Conservation (phyloP, 495 filamentous ascomycete genomes). For the Bathelium albidoporum region DNA sequence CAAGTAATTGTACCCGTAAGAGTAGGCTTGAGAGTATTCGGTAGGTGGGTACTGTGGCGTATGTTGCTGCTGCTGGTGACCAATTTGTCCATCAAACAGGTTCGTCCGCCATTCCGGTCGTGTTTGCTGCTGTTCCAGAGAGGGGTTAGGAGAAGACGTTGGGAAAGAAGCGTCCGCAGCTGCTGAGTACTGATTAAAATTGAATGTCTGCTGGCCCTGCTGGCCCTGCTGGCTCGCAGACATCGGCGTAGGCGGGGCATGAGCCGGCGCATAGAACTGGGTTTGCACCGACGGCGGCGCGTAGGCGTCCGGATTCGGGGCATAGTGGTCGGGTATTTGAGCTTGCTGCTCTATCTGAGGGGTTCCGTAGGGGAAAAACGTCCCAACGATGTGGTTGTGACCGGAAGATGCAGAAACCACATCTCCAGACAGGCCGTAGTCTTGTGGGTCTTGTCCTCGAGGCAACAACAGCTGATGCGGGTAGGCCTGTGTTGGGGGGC, state of each 20-base stretch:
- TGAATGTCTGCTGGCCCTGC: neutral
- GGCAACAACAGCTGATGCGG: neutral
- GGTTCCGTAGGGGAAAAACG: neutral
- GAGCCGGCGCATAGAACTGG: neutral
- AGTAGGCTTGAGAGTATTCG: neutral
- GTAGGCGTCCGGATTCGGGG: neutral
- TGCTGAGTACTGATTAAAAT: neutral
- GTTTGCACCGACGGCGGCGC: neutral
- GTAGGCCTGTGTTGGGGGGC: neutral
- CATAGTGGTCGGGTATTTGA: neutral
- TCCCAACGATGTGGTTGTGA: neutral
- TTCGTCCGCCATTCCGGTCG: slow-evolving; percentile 2
- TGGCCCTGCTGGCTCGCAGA: neutral
- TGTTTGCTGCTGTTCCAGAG: neutral
- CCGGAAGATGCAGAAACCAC: neutral
- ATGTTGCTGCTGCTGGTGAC: slow-evolving; percentile 1
- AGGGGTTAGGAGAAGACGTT: neutral
- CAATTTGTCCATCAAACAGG: slow-evolving; percentile 4
- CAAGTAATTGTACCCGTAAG: neutral
- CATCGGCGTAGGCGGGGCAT: neutral
- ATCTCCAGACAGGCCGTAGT: neutral
- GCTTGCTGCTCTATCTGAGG: neutral
- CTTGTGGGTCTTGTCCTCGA: neutral
- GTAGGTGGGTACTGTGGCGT: neutral
- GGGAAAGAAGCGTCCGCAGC: neutral